Percentiles rank a stretch among this genome's conserved stretches.
These are phyloP conservation scores for Begonia masoniana DNA, from an alignment of 306 rosid genomes.

Conservation along the genomic window DNA sequence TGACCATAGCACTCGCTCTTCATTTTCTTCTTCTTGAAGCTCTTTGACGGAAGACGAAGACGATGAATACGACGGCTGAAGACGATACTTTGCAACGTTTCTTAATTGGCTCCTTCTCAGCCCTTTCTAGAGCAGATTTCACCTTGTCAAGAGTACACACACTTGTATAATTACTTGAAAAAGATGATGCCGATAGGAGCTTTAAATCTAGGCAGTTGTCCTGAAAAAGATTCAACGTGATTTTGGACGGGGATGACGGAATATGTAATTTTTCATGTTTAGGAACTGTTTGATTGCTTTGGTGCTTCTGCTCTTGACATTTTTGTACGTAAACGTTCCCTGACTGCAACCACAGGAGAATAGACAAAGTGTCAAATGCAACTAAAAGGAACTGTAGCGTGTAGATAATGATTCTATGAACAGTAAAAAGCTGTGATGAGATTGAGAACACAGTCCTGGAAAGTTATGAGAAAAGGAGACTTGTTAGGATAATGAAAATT, in stretches of 20 bases:
- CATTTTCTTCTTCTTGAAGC: slow-evolving; percentile 49
- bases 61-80: slow-evolving; percentile 42
- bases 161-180: slow-evolving; percentile 55
- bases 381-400: too few species aligned
- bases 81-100: slow-evolving; percentile 54
- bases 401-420: too few species aligned
- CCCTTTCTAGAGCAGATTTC: slow-evolving; percentile 82
- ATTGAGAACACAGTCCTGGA: too few species aligned
- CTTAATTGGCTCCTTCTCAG: slow-evolving; percentile 71
- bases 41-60: slow-evolving; percentile 63
- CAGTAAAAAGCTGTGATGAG: too few species aligned
- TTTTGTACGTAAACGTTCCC: slow-evolving; percentile 79
- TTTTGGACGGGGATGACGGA: slow-evolving; percentile 49
- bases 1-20: slow-evolving; percentile 30
- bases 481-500: too few species aligned
- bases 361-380: too few species aligned
- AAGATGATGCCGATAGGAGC: slow-evolving; percentile 24
- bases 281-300: slow-evolving; percentile 29
- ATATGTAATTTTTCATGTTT: slow-evolving; percentile 59
- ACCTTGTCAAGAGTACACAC: slow-evolving; percentile 94
- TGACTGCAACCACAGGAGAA: slow-evolving; percentile 36
- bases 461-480: too few species aligned
- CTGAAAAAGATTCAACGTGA: slow-evolving; percentile 47
- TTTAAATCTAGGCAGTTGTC: slow-evolving; percentile 62
- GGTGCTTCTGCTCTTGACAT: slow-evolving; percentile 34